Evolutionary conservation across 1,284 basidiomycete genomes (phyloP).

Genomic region (Peniophora sp.): DNA sequence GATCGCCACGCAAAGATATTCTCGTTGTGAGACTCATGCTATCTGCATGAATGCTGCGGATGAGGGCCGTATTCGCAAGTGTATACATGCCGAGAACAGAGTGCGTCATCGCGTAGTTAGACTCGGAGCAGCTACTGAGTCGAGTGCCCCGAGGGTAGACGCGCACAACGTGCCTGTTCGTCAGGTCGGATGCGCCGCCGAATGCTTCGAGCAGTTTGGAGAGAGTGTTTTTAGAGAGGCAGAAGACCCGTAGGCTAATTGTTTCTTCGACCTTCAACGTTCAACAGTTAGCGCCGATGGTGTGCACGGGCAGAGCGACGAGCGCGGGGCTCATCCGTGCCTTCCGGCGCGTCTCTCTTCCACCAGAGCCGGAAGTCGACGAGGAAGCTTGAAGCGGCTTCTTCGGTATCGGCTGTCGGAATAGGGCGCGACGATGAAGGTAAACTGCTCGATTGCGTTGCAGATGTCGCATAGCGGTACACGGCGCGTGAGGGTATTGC

Average conservation of each 20-base stretch:
- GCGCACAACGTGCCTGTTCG: constrained; percentile 83
- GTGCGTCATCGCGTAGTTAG: too few relatives aligned
- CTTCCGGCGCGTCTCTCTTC: constrained; percentile 27
- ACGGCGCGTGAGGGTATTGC: constrained; percentile 86
- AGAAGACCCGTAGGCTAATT: constrained; percentile 88
- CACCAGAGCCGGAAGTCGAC: too few relatives aligned
- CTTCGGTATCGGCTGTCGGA: constrained; percentile 59
- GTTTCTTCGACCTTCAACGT: constrained; percentile 87
- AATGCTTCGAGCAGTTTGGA: constrained; percentile 55
- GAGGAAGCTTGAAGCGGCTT: background rate
- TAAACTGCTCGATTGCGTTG: constrained; percentile 84
- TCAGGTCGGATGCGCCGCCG: constrained; percentile 54
- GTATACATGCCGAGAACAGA: too few relatives aligned
- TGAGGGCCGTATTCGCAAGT: too few relatives aligned
- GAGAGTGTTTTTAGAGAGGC: constrained; percentile 82
- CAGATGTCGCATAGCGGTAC: constrained; percentile 83
- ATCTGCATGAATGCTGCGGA: too few relatives aligned
- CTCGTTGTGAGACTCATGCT: too few relatives aligned
- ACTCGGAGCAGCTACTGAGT: too few relatives aligned
- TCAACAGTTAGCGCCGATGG: constrained; percentile 95
- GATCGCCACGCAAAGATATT: too few relatives aligned
- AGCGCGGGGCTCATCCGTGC: constrained; percentile 71
- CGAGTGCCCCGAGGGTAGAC: constrained; percentile 86
- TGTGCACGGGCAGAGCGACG: constrained; percentile 82
- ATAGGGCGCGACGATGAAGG: constrained; percentile 89